Evolutionary conservation across 2,329 filamentous ascomycete genomes (phyloP), one percentile per base, ranked within the genome.

Genomic region (Pseudonectria buxi): DNA sequence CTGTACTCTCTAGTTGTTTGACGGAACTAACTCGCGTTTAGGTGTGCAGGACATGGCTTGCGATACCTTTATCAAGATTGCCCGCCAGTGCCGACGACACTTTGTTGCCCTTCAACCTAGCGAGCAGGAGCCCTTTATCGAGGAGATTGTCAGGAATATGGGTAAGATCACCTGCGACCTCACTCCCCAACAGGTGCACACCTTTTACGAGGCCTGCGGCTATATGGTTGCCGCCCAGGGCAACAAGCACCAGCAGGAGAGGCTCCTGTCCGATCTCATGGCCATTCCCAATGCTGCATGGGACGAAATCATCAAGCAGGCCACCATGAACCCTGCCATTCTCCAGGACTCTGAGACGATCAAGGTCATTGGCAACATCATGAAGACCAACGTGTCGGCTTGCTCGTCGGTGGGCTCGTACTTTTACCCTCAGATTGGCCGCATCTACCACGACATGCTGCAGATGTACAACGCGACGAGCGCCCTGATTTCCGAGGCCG

Each of bases 321-420:
- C 92, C 15, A 92, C 86, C 36, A 74, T 83, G 42, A 82, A 95
- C 57, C 87, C 92, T 0, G 74, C 80, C 14, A 88, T 92, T 48
- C 72, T 98, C 10, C 87, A 96, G 60, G 88, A 96, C 55, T 72
- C 81, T 10, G 89, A 98, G 50, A 94, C 89, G 1, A 96, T 98
- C 68, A 98, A 98, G 70, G 82, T 98, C 49, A 89, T 98, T 44
- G 92, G 92, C 48, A 98, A 98, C 65, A 95, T 98, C 58, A 98
- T 98, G 92, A 98, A 98, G 76, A 98, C 92, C 1, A 98, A 98
- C 53, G 92, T 98, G 4, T 90, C 94, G n/a, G 92, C 92, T 25
- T 98, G 92, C 62, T 86, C 86, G 25, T 96, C 92, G 1, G 92
- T 98, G 39, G 92, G 94, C 24, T 81, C 86, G 34, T 98, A 96